These are phyloP conservation scores for Chaetomium fimeti DNA, from an alignment of 495 filamentous ascomycete species.

Conservation along the genomic window DNA sequence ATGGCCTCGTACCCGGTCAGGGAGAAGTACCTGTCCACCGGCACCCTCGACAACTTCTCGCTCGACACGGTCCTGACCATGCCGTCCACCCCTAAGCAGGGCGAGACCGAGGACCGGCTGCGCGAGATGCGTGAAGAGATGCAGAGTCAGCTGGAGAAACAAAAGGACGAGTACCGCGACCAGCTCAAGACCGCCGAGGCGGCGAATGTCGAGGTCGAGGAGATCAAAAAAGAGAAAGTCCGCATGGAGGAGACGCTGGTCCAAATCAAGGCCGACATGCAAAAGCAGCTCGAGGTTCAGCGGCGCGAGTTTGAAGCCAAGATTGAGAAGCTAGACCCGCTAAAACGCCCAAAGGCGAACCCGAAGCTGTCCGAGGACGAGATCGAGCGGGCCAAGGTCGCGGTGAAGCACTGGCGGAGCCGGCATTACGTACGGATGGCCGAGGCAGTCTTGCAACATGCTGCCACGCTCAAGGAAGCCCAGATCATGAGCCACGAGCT, in stretches of 20 bases:
- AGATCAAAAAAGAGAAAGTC: conserved; percentile 78
- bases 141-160: conserved; percentile 82
- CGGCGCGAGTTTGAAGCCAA: conserved; percentile 72
- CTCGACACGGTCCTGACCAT: conserved; percentile 91
- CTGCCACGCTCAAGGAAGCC: conserved; percentile 85
- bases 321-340: conserved; percentile 49
- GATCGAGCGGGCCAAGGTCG: conserved; percentile 62
- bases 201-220: conserved; percentile 75
- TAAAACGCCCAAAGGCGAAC: conserved; percentile 50
- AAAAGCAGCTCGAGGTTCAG: conserved; percentile 71
- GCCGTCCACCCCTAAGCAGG: conserved; percentile 82
- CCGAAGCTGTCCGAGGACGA: conserved; percentile 70
- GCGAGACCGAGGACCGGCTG: conserved; percentile 68
- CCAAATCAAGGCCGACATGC: conserved; percentile 80
- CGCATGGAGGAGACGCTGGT: conserved; percentile 82
- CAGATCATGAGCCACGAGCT: conserved; percentile 98
- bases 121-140: conserved; percentile 78
- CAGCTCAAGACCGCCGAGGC: conserved; percentile 76
- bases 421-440: conserved; percentile 91
- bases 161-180: conserved; percentile 79
- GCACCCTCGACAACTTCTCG: conserved; percentile 94
- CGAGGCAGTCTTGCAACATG: conserved; percentile 86
- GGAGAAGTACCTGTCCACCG: conserved; percentile 95
- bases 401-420: conserved; percentile 73
- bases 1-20: conserved; percentile 81